Evolutionary conservation across 192 early-diverging fungal species (phyloP).

Genomic region (Coemansia sp.): DNA sequence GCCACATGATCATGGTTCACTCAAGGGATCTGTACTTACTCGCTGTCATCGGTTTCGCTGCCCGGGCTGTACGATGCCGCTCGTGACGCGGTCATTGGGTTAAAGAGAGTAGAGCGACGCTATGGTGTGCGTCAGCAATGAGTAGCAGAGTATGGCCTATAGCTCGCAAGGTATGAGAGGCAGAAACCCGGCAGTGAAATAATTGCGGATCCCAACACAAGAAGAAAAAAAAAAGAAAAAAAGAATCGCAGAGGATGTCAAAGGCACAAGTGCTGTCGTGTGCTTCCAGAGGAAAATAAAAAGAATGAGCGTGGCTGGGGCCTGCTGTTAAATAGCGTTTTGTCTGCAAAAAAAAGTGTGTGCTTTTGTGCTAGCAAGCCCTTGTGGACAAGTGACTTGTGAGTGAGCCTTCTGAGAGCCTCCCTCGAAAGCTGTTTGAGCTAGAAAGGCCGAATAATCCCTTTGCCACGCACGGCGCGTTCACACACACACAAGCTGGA

Average conservation of each 20-base stretch:
- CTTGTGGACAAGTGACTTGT: too few relatives aligned
- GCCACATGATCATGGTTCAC: too few relatives aligned
- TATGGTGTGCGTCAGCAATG: background rate
- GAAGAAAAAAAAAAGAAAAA: background rate
- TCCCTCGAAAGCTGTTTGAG: too few relatives aligned
- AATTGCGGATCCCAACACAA: background rate
- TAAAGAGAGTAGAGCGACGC: background rate
- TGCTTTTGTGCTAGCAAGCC: too few relatives aligned
- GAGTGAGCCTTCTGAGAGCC: too few relatives aligned
- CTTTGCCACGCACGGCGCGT: background rate
- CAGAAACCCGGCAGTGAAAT: too few relatives aligned
- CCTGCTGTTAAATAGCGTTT: too few relatives aligned
- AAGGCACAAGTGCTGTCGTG: too few relatives aligned
- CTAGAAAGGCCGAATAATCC: background rate
- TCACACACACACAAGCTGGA: background rate
- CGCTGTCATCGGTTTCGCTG: slow-evolving; percentile 20
- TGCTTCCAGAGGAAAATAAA: slow-evolving; percentile 1
- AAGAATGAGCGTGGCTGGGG: background rate
- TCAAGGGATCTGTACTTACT: slow-evolving; percentile 11
- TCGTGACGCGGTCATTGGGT: slow-evolving; percentile 20
- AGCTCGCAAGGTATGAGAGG: too few relatives aligned
- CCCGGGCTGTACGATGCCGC: slow-evolving; percentile 27
- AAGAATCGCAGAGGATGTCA: background rate
- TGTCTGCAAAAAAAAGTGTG: too few relatives aligned
- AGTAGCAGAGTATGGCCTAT: too few relatives aligned